Conservation (phyloP, 1,284 basidiomycete genomes). For the Meira miltonrushii region DNA sequence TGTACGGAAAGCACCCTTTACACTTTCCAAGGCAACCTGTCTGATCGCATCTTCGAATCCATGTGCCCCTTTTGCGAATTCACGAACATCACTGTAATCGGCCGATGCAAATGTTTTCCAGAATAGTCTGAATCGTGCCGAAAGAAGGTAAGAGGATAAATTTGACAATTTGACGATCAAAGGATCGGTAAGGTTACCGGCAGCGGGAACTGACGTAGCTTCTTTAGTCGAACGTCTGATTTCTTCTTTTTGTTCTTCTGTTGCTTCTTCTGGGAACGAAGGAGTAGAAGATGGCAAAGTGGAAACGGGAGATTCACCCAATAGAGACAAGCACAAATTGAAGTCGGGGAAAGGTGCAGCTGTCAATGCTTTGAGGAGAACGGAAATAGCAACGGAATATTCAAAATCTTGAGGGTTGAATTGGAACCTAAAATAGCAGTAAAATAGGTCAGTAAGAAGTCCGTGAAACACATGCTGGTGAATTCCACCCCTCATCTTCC, state of each 20-base stretch:
- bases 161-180: slow-evolving; percentile 70
- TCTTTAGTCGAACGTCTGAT: slow-evolving; percentile 53
- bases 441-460: not conserved
- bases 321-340: slow-evolving; percentile 81
- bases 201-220: slow-evolving; percentile 55
- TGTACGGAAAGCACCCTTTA: slow-evolving; percentile 71
- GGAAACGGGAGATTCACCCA: slow-evolving; percentile 61
- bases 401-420: slow-evolving; percentile 92
- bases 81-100: slow-evolving; percentile 68
- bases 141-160: slow-evolving; percentile 71
- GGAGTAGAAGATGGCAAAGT: slow-evolving; percentile 16
- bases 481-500: not conserved
- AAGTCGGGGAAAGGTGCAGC: slow-evolving; percentile 77
- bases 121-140: slow-evolving; percentile 85
- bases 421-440: slow-evolving; percentile 66
- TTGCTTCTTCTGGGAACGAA: slow-evolving; percentile 22
- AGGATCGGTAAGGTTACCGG: slow-evolving; percentile 47
- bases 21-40: slow-evolving; percentile 69
- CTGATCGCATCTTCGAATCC: slow-evolving; percentile 77
- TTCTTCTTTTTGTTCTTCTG: slow-evolving; percentile 17
- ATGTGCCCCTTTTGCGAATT: slow-evolving; percentile 73
- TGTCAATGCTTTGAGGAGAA: slow-evolving; percentile 85
- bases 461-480: not conserved
- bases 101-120: slow-evolving; percentile 60
- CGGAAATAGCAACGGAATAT: slow-evolving; percentile 84